These are phyloP conservation scores for Arthrocladium fulminans DNA, from an alignment of 2,329 filamentous ascomycete genomes.

Conservation along the genomic window DNA sequence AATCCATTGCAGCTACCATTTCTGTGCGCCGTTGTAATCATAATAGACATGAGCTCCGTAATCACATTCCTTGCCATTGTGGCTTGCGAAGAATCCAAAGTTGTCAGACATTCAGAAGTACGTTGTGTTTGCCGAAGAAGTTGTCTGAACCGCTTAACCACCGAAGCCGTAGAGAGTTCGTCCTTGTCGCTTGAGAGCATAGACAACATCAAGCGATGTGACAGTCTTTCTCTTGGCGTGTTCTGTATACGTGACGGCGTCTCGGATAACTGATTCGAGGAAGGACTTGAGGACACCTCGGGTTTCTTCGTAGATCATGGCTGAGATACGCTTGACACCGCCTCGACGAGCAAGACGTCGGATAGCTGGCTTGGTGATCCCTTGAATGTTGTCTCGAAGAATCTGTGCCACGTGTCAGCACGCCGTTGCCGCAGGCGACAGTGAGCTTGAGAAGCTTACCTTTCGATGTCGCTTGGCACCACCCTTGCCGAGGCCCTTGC, in stretches of 20 bases:
- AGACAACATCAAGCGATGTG: conserved; percentile 60
- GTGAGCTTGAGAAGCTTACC: conserved; percentile 37
- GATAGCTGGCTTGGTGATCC: conserved; percentile 48
- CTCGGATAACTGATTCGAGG: conserved; percentile 57
- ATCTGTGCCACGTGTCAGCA: conserved; percentile 40
- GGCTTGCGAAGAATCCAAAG: neutral
- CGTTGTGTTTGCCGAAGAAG: neutral
- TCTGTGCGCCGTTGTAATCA: conserved; percentile 1
- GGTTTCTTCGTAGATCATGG: conserved; percentile 75
- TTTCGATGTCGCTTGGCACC: conserved; percentile 98
- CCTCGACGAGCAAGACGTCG: conserved; percentile 47
- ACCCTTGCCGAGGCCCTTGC: conserved; percentile 48
- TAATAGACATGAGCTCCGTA: conserved; percentile 6
- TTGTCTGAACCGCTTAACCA: conserved; percentile 46
- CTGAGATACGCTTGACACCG: conserved; percentile 67
- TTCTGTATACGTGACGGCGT: conserved; percentile 70
- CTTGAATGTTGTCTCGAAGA: conserved; percentile 48
- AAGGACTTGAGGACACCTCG: conserved; percentile 70
- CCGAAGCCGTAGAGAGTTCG: conserved; percentile 71
- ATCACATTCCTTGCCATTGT: neutral
- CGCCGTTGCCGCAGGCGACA: conserved; percentile 32
- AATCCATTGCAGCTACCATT: conserved; percentile 8
- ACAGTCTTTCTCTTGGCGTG: conserved; percentile 76
- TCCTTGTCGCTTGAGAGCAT: conserved; percentile 60
- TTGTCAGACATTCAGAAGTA: conserved; percentile 1